Percentiles rank a stretch among this genome's conserved stretches.
phyloP scores from a whole-genome alignment of 176 grass and related monocot species.

The Oropetium thomaeum region DNA sequence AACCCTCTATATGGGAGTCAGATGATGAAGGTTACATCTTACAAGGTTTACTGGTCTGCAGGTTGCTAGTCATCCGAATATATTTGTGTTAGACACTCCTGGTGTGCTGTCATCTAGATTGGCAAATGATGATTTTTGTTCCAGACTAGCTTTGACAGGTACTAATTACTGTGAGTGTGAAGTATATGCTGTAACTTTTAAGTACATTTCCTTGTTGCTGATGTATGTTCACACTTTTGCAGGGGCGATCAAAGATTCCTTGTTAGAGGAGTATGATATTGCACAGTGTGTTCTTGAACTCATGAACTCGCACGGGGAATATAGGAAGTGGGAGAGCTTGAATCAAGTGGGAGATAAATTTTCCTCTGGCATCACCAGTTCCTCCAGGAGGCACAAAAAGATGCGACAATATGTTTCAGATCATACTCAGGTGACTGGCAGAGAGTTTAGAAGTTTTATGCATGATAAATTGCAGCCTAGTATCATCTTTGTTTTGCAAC shows the following conservation, averaged over 20 bases:
- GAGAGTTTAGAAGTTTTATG: background rate
- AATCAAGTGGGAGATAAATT: constrained; percentile 26
- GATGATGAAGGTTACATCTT: constrained; percentile 17
- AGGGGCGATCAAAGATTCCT: constrained; percentile 68
- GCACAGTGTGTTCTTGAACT: constrained; percentile 54
- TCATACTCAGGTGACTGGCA: constrained; percentile 58
- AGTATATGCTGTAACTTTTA: constrained; percentile 13
- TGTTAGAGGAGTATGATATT: constrained; percentile 49
- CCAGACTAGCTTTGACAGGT: constrained; percentile 67
- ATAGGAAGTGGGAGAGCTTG: constrained; percentile 44
- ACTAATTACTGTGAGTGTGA: constrained; percentile 15
- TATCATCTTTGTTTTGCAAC: background rate
- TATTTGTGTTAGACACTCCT: constrained; percentile 70
- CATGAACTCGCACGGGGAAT: constrained; percentile 45
- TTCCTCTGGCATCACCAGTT: background rate
- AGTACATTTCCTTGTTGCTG: constrained; percentile 18
- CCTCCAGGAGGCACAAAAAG: constrained; percentile 7
- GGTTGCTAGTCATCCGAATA: constrained; percentile 80
- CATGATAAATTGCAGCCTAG: background rate
- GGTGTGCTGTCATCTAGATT: constrained; percentile 55
- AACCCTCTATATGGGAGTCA: constrained; percentile 2
- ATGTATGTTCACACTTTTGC: constrained; percentile 15
- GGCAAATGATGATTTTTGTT: constrained; percentile 32
- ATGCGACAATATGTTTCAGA: constrained; percentile 60
- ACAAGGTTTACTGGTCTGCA: constrained; percentile 26